phyloP scores from a whole-genome alignment of 768 basidiomycete species.

The Phanerodontia chrysosporium region DNA sequence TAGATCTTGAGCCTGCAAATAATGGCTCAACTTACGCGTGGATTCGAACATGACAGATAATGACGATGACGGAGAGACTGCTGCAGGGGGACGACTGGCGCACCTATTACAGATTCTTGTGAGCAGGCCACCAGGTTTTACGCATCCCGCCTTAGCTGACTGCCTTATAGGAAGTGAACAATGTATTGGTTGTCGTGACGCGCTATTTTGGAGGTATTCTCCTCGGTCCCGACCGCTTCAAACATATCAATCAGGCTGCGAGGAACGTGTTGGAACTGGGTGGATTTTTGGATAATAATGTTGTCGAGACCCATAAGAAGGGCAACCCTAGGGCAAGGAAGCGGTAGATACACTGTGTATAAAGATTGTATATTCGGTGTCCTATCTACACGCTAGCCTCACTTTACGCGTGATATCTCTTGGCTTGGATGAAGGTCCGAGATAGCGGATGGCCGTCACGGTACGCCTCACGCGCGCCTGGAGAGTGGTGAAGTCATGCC shows the following conservation, averaged over 20 bases:
- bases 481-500: neutral
- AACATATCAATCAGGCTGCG: constrained; percentile 94
- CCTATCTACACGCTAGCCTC: too few species aligned
- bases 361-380: too few species aligned
- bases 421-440: neutral
- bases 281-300: constrained; percentile 69
- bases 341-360: neutral
- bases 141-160: neutral
- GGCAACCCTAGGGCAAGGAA: constrained; percentile 8
- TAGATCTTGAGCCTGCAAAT: neutral
- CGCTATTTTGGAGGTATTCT: constrained; percentile 93
- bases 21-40: neutral
- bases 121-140: constrained; percentile 20
- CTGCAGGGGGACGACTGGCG: constrained; percentile 85
- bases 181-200: constrained; percentile 89
- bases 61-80: constrained; percentile 92
- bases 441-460: too few species aligned
- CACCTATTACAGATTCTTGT: constrained; percentile 89
- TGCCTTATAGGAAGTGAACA: constrained; percentile 57
- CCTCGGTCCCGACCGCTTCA: constrained; percentile 83
- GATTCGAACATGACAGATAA: constrained; percentile 84
- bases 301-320: constrained; percentile 16
- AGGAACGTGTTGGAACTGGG: constrained; percentile 85
- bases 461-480: neutral
- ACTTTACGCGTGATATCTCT: too few species aligned